A percentile compares a stretch with the other conserved stretches of the same genome.
Conservation (phyloP, 2,329 filamentous ascomycete species). For the Amphichorda felina region DNA sequence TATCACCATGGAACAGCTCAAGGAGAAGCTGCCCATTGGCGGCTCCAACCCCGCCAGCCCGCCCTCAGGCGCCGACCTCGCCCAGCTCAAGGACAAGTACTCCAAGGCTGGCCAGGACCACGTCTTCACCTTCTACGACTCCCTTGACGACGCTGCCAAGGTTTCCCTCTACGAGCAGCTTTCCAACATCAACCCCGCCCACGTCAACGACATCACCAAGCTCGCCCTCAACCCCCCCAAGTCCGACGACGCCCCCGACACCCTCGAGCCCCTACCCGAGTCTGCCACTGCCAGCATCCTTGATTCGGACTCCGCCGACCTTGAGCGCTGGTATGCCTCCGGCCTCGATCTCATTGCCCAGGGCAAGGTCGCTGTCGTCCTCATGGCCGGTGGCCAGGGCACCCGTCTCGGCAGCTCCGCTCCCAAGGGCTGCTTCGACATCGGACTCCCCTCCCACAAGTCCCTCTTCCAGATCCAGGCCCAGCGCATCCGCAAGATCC, state of each 20-base stretch:
- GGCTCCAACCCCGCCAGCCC: conserved; percentile 6
- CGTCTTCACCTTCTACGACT: conserved; percentile 73
- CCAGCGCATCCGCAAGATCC: conserved; percentile 80
- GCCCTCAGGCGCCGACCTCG: conserved; percentile 33
- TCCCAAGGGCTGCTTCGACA: conserved; percentile 96
- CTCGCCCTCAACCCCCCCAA: conserved; percentile 70
- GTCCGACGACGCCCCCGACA: conserved; percentile 37
- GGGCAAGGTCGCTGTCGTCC: conserved; percentile 71
- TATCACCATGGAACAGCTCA: conserved; percentile 30
- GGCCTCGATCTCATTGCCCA: conserved; percentile 71
- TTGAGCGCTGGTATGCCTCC: conserved; percentile 73
- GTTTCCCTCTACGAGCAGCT: conserved; percentile 72
- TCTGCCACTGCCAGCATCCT: conserved; percentile 81
- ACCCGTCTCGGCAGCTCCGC: conserved; percentile 89
- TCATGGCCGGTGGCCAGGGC: conserved; percentile 96
- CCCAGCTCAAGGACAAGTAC: conserved; percentile 59
- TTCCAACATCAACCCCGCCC: conserved; percentile 64
- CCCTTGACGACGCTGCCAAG: conserved; percentile 62
- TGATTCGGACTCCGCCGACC: conserved; percentile 68
- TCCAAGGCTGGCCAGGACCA: conserved; percentile 69
- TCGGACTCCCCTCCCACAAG: conserved; percentile 85
- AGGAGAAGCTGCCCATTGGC: conserved; percentile 26
- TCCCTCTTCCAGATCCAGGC: conserved; percentile 96
- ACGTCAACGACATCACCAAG: conserved; percentile 80
- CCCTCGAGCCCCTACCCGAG: conserved; percentile 78